Percentiles rank a stretch among this genome's conserved stretches.
Evolutionary conservation across 305 asterid species (phyloP).

Genomic region (Fraxinus floribunda): DNA sequence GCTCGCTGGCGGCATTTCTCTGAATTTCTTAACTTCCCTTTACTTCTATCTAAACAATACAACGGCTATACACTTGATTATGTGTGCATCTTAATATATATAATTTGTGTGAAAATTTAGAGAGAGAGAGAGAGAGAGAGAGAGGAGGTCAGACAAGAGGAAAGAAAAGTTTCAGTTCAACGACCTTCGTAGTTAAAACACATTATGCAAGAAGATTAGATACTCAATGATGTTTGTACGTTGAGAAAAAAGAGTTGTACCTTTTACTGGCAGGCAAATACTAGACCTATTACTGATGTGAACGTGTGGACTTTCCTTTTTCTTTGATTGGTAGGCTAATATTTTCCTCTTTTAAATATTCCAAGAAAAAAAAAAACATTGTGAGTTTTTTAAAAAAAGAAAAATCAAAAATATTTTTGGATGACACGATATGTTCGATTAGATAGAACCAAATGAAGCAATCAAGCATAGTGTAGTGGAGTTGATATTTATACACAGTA

Average conservation of each 20-base stretch:
- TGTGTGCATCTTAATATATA: background rate
- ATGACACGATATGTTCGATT: background rate
- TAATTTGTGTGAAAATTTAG: slow-evolving; percentile 24
- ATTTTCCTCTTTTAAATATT: background rate
- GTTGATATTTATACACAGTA: background rate
- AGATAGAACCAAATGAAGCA: background rate
- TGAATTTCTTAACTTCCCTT: slow-evolving; percentile 7
- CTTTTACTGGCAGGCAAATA: background rate
- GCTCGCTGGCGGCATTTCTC: slow-evolving; percentile 18
- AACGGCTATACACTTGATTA: background rate
- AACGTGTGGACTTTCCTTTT: background rate
- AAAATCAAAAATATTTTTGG: background rate
- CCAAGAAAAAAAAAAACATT: background rate
- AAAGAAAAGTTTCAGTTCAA: slow-evolving; percentile 25
- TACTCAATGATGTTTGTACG: slow-evolving; percentile 16
- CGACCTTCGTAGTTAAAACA: background rate
- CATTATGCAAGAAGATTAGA: background rate
- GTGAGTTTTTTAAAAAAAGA: background rate
- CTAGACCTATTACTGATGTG: background rate
- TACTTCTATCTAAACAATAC: slow-evolving; percentile 7
- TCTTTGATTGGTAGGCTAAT: background rate
- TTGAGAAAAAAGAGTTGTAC: slow-evolving; percentile 14
- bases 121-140: slow-evolving; percentile 21
- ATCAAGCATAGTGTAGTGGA: background rate
- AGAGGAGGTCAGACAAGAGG: background rate